phyloP scores from a whole-genome alignment of 225 moss, liverwort and hornwort genomes.

The Sphagnum tenellum region DNA sequence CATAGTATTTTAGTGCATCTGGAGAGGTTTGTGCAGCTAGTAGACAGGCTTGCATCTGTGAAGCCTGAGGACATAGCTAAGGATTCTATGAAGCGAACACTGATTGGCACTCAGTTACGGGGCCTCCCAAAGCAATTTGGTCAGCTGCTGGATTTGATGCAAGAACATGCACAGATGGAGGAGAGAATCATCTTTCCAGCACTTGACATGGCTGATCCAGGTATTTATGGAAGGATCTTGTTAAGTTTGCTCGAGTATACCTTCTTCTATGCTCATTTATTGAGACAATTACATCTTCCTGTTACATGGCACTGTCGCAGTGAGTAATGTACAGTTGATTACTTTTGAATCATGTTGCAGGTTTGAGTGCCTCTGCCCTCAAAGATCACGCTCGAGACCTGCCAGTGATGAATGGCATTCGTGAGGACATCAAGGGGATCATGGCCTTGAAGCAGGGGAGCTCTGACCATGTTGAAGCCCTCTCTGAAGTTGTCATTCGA shows the following conservation, averaged over 20 bases:
- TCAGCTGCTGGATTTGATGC: slow-evolving; percentile 78
- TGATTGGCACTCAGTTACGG: slow-evolving; percentile 53
- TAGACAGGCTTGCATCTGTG: slow-evolving; percentile 47
- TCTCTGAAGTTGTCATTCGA: background rate
- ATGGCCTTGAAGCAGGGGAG: slow-evolving; percentile 1
- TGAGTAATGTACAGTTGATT: background rate
- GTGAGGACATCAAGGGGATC: slow-evolving; percentile 2
- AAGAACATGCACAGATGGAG: slow-evolving; percentile 99
- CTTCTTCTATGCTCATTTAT: background rate
- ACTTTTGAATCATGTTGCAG: slow-evolving; percentile 1
- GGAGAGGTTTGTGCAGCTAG: slow-evolving; percentile 53
- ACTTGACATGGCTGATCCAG: slow-evolving; percentile 64
- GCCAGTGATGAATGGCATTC: slow-evolving; percentile 6
- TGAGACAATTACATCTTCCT: background rate
- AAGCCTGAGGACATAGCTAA: slow-evolving; percentile 33
- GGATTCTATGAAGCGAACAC: slow-evolving; percentile 25
- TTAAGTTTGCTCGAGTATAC: background rate
- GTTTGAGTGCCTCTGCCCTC: background rate
- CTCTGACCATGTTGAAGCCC: slow-evolving; percentile 1
- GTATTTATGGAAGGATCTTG: slow-evolving; percentile 16
- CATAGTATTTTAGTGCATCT: slow-evolving; percentile 88
- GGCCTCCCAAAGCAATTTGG: slow-evolving; percentile 85
- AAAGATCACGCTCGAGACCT: slow-evolving; percentile 2
- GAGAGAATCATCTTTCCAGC: slow-evolving; percentile 88
- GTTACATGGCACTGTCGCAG: background rate